Evolutionary conservation across 2,329 filamentous ascomycete species (phyloP), one percentile per base, ranked within the genome.

Genomic region (Myriangium duriaei): DNA sequence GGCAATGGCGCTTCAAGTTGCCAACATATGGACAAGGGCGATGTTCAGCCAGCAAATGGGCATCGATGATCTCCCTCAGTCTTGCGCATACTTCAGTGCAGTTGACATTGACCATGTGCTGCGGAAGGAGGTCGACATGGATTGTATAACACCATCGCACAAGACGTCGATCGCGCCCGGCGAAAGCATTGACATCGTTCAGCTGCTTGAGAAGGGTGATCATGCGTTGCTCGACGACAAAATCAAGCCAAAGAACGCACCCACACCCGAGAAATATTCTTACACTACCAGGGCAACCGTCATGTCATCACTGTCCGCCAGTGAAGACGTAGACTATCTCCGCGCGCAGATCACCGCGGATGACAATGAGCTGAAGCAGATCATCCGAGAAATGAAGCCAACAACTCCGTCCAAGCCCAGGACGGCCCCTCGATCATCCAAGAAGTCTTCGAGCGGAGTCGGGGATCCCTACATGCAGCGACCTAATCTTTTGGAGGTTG

Each of bases 31-130:
- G 91, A 98, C 92, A 0, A 73, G 91, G 35, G 87, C 87, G 46
- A 95, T 98, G 82, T 98, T 98, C 57, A 76, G 82, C 1, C 86
- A 98, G 59, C 91, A 98, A 60, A 83, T 95, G 52, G 91, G 91
- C 42, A 98, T 98, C 51, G 69, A 93, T 46, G 91, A 98, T 52
- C 71, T 98, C 7, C 91, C 92, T 1, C 91, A 96, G 53, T 78
- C 81, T 0, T 95, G 87, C 51, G 91, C 91, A 6, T 98, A 86
- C 60, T 98, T 98, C 61, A 92, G 83, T 1, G 88, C 91, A 3
- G 76, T 98, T 4, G 91, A 98, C 53, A 83, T 98, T 47, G 91
- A 98, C 53, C 79, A 85, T 50, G 87, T 98, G 3, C 68, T 98
- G n/a, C 75, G 91, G 36, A 98, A 98, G 57, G 91, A 98, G 59